A percentile compares a stretch with the other conserved stretches of the same genome.
phyloP scores from a whole-genome alignment of 208 protist genomes.

The Leishmania major region DNA sequence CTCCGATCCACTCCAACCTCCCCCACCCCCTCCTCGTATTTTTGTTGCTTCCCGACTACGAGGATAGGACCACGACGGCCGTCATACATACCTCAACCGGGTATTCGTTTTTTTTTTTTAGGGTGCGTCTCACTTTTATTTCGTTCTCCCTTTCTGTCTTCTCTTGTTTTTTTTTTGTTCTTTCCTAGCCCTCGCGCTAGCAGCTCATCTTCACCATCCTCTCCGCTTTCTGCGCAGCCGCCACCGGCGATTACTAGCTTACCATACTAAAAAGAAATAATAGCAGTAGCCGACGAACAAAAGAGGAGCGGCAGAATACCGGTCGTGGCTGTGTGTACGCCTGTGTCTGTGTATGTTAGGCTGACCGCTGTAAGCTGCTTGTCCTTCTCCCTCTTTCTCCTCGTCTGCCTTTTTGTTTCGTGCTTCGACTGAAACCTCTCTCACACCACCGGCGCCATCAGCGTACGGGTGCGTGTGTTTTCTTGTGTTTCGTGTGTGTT shows the following conservation, averaged over 20 bases:
- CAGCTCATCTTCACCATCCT: background rate
- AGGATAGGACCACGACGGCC: background rate
- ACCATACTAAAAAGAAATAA: background rate
- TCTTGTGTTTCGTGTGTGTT: background rate
- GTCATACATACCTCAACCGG: background rate
- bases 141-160: background rate
- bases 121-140: background rate
- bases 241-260: background rate
- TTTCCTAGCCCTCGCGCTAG: background rate
- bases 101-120: constrained; percentile 6
- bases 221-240: background rate
- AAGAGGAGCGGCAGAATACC: background rate
- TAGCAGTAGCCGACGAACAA: background rate
- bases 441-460: background rate
- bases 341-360: background rate
- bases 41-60: background rate
- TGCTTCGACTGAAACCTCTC: background rate
- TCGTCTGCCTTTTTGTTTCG: background rate
- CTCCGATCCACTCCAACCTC: background rate
- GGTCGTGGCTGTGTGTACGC: background rate
- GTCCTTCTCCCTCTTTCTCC: background rate
- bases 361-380: background rate
- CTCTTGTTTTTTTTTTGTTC: background rate
- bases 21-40: background rate
- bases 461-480: background rate